phyloP scores from a whole-genome alignment of 768 basidiomycete species.

The Auricularia sp. region DNA sequence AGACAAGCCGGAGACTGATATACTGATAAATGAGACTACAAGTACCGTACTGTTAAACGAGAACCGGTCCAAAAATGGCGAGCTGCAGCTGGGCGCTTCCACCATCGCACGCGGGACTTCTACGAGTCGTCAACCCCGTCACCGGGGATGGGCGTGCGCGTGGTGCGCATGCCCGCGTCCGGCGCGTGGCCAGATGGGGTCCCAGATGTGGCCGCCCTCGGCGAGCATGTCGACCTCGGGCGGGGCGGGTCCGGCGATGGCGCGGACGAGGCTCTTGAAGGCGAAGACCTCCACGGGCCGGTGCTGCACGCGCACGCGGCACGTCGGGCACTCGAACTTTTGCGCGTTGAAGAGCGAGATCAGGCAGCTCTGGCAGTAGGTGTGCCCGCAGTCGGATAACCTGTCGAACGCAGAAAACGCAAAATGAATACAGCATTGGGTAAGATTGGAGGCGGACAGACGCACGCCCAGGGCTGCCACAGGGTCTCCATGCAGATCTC shows the following conservation, averaged over 20 bases:
- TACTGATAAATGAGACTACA: too few relatives aligned
- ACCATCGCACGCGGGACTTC: too few relatives aligned
- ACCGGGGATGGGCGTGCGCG: too few relatives aligned
- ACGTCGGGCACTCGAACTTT: constrained; percentile 58
- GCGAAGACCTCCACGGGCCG: constrained; percentile 52
- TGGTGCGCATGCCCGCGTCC: background rate
- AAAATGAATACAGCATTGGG: background rate
- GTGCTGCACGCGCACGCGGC: constrained; percentile 37
- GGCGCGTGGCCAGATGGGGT: background rate
- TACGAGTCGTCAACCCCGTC: too few relatives aligned
- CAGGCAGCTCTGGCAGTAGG: constrained; percentile 55
- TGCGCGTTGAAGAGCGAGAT: constrained; percentile 46
- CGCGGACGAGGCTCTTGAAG: constrained; percentile 45
- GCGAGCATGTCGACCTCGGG: background rate
- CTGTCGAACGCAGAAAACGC: constrained; percentile 22
- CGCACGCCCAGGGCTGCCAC: constrained; percentile 61
- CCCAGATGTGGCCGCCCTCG: background rate
- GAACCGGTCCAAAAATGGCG: too few relatives aligned
- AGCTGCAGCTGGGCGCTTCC: too few relatives aligned
- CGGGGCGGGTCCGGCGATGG: constrained; percentile 25
- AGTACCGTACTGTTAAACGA: too few relatives aligned
- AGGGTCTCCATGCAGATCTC: constrained; percentile 55
- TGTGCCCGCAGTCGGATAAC: constrained; percentile 57
- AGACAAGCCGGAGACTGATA: too few relatives aligned
- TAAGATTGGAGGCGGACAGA: constrained; percentile 1